Evolutionary conservation across 2,329 filamentous ascomycete genomes (phyloP).

Genomic region (Xylariaceae sp.): DNA sequence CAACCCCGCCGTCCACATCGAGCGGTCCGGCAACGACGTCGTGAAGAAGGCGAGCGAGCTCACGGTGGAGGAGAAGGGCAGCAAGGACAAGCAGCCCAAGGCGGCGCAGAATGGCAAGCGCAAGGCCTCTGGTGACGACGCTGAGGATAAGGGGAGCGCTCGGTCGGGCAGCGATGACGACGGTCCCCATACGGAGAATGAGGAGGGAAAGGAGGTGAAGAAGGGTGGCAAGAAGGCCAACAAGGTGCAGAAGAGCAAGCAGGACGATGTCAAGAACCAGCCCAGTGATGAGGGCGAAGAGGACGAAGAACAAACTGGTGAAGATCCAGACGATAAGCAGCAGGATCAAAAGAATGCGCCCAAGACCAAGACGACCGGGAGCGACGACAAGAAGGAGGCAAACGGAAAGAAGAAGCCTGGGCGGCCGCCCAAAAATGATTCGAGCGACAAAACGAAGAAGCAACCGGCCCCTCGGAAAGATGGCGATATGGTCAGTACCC

Average conservation of each 20-base stretch:
- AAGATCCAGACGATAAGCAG: constrained; percentile 2
- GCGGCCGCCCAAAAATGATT: constrained; percentile 9
- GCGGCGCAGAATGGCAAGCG: constrained; percentile 11
- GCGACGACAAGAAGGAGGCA: constrained; percentile 3
- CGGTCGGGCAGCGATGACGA: constrained; percentile 3
- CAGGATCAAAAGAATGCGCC: constrained; percentile 6
- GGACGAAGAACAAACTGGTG: constrained; percentile 10
- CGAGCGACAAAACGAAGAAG: constrained; percentile 8
- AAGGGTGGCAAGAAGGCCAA: constrained; percentile 23
- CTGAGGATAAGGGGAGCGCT: constrained; percentile 2
- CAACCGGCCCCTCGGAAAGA: constrained; percentile 11
- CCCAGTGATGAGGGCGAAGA: constrained; percentile 18
- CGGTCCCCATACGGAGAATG: constrained; percentile 11
- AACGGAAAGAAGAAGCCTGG: constrained; percentile 1
- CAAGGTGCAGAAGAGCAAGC: constrained; percentile 22
- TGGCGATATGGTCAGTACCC: constrained; percentile 16
- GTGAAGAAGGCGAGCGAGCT: constrained; percentile 60
- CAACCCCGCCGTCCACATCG: constrained; percentile 58
- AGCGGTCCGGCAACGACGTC: constrained; percentile 58
- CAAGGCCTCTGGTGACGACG: constrained; percentile 7
- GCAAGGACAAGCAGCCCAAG: constrained; percentile 7
- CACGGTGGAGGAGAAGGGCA: constrained; percentile 44
- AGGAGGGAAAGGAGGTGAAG: constrained; percentile 18
- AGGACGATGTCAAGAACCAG: constrained; percentile 16
- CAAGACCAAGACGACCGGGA: neutral